Conservation (phyloP, 306 rosid species). For the Quillaja saponaria region DNA sequence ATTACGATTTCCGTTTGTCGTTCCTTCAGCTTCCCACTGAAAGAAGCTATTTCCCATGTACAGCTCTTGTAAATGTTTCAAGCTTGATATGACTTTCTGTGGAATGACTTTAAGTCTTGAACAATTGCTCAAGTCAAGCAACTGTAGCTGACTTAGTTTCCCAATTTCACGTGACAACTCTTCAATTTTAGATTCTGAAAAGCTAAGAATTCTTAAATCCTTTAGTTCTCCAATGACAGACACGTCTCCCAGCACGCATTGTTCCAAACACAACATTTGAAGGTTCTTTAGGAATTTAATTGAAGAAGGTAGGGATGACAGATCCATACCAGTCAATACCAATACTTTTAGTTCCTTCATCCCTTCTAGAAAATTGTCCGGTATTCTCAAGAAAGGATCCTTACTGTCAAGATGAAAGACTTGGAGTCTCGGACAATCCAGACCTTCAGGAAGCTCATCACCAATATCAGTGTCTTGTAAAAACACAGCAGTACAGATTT, state of each 20-base stretch:
- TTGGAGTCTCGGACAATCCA: slow-evolving; percentile 1
- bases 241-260: slow-evolving; percentile 11
- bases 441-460: background rate
- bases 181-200: slow-evolving; percentile 9
- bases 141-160: slow-evolving; percentile 19
- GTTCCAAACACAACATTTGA: slow-evolving; percentile 27
- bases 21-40: slow-evolving; percentile 25
- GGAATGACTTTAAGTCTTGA: slow-evolving; percentile 28
- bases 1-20: slow-evolving; percentile 9
- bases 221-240: slow-evolving; percentile 29
- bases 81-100: slow-evolving; percentile 33
- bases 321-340: background rate
- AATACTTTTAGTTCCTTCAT: slow-evolving; percentile 21
- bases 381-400: background rate
- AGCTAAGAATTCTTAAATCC: slow-evolving; percentile 39
- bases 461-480: background rate
- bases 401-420: slow-evolving; percentile 9
- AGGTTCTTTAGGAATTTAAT: slow-evolving; percentile 6
- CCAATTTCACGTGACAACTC: slow-evolving; percentile 30
- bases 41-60: slow-evolving; percentile 35
- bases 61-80: slow-evolving; percentile 39
- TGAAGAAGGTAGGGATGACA: background rate
- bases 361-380: background rate
- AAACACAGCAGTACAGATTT: slow-evolving; percentile 7
- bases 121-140: slow-evolving; percentile 33